Evolutionary conservation across 2,329 filamentous ascomycete genomes (phyloP), one percentile per base, ranked within the genome.

Genomic region (Botrytis byssoidea): DNA sequence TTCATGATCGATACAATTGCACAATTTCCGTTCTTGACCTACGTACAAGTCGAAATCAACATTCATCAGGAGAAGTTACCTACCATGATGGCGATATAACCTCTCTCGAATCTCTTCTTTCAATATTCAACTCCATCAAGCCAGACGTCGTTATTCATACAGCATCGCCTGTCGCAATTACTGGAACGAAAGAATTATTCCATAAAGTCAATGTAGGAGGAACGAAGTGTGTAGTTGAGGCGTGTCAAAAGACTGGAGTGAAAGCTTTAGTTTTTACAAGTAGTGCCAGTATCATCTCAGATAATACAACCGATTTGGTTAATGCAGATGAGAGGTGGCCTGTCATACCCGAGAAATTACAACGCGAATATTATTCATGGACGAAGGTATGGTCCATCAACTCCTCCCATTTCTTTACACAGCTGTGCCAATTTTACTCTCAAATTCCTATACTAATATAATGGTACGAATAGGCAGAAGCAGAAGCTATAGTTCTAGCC

Each of bases 131-230:
- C 46, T 85, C 89, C 76, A 86, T 90, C 72, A 88, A 88, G 79
- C 95, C 95, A 32, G 90, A 94, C 80, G 89, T 97, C 22, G 93
- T 99, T 70, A 91, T 98, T 79, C 95, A 99, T 83, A 97, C 95
- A 3, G 96, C 95, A 32, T 93, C 91, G 48, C 93, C 93, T 57
- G 84, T 88, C 83, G 82, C 82, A 79, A 79, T 85, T 81, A 83
- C 84, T 80, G 83, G 87, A 80, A 83, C 86, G 79, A 86, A 91
- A 76, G 86, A 88, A 29, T 83, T 93, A 51, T 92, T 96, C 82
- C 89, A 89, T 79, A 91, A 90, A 82, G 92, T 98, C 81, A 99
- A 98, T 82, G 91, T 97, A 70, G 91, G 94, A 70, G 95, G 95
- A 70, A 98, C 96, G 22, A 86, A 86, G 77, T 90, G 92, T 77